These are phyloP conservation scores for Echium plantagineum DNA, from an alignment of 257 asterid species.

Conservation along the genomic window DNA sequence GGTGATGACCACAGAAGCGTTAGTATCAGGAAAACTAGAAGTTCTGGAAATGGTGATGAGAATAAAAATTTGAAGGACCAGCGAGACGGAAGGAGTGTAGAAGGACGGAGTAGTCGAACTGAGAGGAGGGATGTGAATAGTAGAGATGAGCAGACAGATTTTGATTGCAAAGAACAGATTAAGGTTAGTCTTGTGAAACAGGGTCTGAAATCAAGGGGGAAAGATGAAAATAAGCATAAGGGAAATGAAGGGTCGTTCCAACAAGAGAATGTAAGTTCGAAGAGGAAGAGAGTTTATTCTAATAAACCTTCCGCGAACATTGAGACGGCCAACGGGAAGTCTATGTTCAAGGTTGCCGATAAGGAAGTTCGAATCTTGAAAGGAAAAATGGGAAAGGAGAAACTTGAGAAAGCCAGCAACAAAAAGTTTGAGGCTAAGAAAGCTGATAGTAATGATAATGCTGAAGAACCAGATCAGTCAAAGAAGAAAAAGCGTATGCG, in stretches of 20 bases:
- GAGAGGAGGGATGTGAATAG: slow-evolving; percentile 2
- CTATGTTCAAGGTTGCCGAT: slow-evolving; percentile 11
- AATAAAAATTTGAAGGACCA: slow-evolving; percentile 9
- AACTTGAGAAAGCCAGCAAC: slow-evolving; percentile 23
- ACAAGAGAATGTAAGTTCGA: slow-evolving; percentile 19
- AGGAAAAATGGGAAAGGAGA: slow-evolving; percentile 18
- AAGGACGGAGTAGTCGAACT: slow-evolving; percentile 8
- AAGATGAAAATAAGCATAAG: neutral
- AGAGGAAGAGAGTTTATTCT: slow-evolving; percentile 47
- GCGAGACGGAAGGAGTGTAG: slow-evolving; percentile 8
- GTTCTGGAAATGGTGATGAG: slow-evolving; percentile 18
- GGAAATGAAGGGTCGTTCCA: slow-evolving; percentile 17
- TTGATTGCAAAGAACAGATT: slow-evolving; percentile 8
- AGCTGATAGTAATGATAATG: slow-evolving; percentile 18
- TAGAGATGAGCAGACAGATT: slow-evolving; percentile 2
- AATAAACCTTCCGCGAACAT: slow-evolving; percentile 15
- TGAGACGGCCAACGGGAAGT: slow-evolving; percentile 14
- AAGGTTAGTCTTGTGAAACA: slow-evolving; percentile 9
- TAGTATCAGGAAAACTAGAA: slow-evolving; percentile 14
- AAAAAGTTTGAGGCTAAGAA: slow-evolving; percentile 34
- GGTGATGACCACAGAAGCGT: neutral
- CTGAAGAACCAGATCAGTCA: slow-evolving; percentile 27
- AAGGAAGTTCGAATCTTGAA: slow-evolving; percentile 9
- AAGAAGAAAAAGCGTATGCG: slow-evolving; percentile 63
- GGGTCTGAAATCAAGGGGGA: slow-evolving; percentile 11